Evolutionary conservation across 1,284 basidiomycete genomes (phyloP).

Genomic region (Schizophyllum amplum): DNA sequence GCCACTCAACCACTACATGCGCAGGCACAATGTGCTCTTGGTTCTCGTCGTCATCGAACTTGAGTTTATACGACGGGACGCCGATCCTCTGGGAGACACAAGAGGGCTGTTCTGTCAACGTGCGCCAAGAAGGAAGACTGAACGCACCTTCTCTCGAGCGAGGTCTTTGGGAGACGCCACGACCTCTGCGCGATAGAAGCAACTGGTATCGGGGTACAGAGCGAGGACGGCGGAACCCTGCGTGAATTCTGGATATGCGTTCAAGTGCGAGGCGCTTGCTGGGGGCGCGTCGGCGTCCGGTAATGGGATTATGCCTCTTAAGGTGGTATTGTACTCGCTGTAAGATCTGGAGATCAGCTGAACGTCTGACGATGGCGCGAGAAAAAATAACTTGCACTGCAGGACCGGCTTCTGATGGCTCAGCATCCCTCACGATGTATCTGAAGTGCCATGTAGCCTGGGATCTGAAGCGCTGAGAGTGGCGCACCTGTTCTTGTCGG

Average conservation of each 20-base stretch:
- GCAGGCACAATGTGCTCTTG: conserved; percentile 66
- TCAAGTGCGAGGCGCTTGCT: conserved; percentile 53
- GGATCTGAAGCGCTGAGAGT: conserved; percentile 2
- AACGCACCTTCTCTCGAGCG: conserved; percentile 39
- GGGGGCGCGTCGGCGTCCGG: conserved; percentile 58
- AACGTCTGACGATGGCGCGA: conserved; percentile 5
- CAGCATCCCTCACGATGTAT: conserved; percentile 77
- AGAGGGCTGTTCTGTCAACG: conserved; percentile 9
- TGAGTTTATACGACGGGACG: conserved; percentile 60
- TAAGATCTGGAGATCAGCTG: conserved; percentile 1
- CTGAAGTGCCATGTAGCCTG: conserved; percentile 26
- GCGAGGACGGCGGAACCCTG: conserved; percentile 69
- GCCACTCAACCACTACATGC: conserved; percentile 73
- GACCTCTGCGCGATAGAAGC: conserved; percentile 79
- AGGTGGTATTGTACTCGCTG: conserved; percentile 61
- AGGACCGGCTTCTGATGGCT: conserved; percentile 70
- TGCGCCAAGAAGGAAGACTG: conserved; percentile 7
- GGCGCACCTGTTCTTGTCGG: conserved; percentile 56
- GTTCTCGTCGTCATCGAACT: conserved; percentile 78
- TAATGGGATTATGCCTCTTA: conserved; percentile 65
- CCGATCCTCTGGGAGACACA: conserved; percentile 27
- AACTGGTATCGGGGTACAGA: conserved; percentile 78
- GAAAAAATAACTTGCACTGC: conserved; percentile 41
- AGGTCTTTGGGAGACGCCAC: conserved; percentile 55
- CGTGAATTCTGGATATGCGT: conserved; percentile 64